Evolutionary conservation across 805 yeast species (phyloP).

Genomic region (Candida palmyrensis): DNA sequence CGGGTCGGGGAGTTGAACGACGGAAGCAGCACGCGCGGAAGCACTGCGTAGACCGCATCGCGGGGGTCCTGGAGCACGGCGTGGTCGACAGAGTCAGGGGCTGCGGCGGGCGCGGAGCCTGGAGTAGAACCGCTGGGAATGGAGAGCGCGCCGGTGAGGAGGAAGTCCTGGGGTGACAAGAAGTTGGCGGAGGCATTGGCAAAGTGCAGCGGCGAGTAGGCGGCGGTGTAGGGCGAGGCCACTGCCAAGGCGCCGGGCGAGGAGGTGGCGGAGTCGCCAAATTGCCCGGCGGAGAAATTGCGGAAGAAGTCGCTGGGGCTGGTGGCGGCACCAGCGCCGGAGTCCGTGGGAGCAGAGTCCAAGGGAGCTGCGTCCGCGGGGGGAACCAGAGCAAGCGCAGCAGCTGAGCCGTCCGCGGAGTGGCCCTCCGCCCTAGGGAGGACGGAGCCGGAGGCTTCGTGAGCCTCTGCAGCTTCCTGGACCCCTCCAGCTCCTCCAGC

Average conservation of each 20-base stretch:
- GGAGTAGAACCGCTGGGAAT: constrained; percentile 1
- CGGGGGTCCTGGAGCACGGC: constrained; percentile 33
- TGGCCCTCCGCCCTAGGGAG: not conserved
- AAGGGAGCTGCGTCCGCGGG: too few species aligned
- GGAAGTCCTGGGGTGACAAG: constrained; percentile 25
- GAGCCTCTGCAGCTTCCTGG: too few species aligned
- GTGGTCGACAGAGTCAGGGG: not conserved
- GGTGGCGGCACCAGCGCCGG: not conserved
- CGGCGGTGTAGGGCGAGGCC: constrained; percentile 23
- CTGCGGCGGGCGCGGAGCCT: constrained; percentile 1
- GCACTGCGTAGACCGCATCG: constrained; percentile 50
- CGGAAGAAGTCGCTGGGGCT: constrained; percentile 14
- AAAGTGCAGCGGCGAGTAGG: constrained; percentile 34
- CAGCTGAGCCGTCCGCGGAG: not conserved
- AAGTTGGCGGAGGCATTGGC: constrained; percentile 27
- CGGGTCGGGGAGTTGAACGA: constrained; percentile 67
- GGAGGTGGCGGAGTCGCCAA: constrained; percentile 9
- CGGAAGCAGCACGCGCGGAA: constrained; percentile 59
- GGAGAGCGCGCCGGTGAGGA: constrained; percentile 3
- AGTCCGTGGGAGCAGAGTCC: too few species aligned
- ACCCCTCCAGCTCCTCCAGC: too few species aligned
- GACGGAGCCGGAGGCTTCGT: too few species aligned
- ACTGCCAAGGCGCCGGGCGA: constrained; percentile 19
- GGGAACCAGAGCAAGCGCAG: too few species aligned
- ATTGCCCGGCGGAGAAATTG: constrained; percentile 8